Base-by-base conservation (phyloP, 345 rosid species). In the Eutrema heterophyllum region DNA sequence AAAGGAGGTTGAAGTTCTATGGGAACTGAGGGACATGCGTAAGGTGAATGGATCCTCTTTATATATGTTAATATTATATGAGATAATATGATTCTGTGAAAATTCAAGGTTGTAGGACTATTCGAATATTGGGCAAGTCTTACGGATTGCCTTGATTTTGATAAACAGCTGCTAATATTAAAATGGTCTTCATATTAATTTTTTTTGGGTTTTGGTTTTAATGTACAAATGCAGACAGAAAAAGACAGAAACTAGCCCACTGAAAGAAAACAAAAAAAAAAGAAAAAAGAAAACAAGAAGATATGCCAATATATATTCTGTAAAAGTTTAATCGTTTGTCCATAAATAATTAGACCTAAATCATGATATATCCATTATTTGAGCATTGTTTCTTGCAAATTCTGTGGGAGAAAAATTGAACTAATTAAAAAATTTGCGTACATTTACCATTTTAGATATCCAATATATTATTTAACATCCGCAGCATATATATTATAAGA, bases 1-100 rank as follows among this genome's bases (percentile, higher is more conserved):
- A 74, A 90, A 86, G 70, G 99, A 95, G 85, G 96, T 95, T 43
- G 84, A 90, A 71, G 84, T 95, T 77, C 89, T 95, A 9, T 92
- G 93, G 92, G 84, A 83, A 70, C 77, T 86, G 69, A 87, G 92
- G 81, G 87, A 83, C 69, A 71, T 58, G 71, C 92, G 92, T 27
- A 92, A 87, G 97, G 99, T 92, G 58, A 81, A 64, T 60, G 54
- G 15, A 46, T 57, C 56, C 40, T 64, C 38, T 39, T 29, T 45
- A 43, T 21, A 58, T 57, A 35, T 41, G 10, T 53, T 46, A 29
- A 11, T 21, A 14, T 44, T 70, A n/a, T 9, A 9, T 13, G 21
- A 55, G n/a, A n/a, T n/a, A n/a, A n/a, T n/a, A n/a, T n/a, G n/a
- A n/a, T n/a, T n/a, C n/a, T n/a, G n/a, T n/a, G n/a, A n/a, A n/a